Conservation (phyloP, 2,329 filamentous ascomycete species). For the Microascus cirrosus region DNA sequence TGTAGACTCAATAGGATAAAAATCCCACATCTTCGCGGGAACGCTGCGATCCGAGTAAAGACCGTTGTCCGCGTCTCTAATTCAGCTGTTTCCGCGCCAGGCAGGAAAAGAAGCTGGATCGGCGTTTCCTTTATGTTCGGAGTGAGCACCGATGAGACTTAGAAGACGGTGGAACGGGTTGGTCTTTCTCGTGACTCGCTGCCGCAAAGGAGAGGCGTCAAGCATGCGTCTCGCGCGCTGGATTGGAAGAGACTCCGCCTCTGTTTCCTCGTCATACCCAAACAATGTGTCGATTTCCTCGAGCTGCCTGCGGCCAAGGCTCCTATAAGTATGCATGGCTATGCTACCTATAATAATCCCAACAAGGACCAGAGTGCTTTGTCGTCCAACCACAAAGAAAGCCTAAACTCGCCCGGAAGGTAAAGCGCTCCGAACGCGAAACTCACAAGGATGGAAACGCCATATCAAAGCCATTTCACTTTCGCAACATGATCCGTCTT, state of each 20-base stretch:
- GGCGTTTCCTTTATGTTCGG: background rate
- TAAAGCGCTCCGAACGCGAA: background rate
- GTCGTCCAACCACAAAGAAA: background rate
- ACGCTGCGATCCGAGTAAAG: background rate
- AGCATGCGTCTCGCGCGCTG: too few species aligned
- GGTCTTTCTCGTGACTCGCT: background rate
- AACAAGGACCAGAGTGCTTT: background rate
- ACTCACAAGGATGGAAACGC: background rate
- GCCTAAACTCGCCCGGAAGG: background rate
- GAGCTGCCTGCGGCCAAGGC: background rate
- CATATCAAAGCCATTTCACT: slow-evolving; percentile 60
- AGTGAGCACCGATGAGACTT: background rate
- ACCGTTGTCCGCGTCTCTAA: background rate
- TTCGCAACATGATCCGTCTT: slow-evolving; percentile 90
- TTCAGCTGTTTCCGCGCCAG: background rate
- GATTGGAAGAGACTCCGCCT: background rate
- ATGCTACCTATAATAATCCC: background rate
- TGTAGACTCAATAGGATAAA: background rate
- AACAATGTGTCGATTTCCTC: background rate
- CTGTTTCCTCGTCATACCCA: background rate
- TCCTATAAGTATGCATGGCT: too few species aligned
- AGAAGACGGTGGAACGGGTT: background rate
- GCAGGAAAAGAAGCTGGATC: background rate
- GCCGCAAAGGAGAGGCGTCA: background rate
- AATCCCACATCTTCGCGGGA: background rate